Conservation (phyloP, 2,329 filamentous ascomycete species). For the Colletotrichum cereale region DNA sequence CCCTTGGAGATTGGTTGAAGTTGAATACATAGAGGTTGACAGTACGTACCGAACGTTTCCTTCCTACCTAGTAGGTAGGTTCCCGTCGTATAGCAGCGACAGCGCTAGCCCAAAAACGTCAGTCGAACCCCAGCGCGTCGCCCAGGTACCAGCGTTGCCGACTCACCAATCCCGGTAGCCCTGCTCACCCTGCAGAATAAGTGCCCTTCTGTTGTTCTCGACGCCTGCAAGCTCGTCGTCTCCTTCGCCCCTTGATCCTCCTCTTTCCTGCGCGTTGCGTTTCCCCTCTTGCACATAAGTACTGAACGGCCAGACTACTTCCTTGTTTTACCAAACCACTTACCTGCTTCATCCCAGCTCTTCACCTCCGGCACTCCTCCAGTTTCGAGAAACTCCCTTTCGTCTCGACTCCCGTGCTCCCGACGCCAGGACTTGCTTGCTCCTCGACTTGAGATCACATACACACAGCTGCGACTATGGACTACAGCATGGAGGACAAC, state of each 20-base stretch:
- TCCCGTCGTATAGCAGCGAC: conserved; percentile 37
- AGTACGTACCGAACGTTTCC: conserved; percentile 27
- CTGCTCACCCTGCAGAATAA: conserved; percentile 31
- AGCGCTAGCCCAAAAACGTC: conserved; percentile 31
- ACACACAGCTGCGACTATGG: conserved; percentile 47
- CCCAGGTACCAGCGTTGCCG: conserved; percentile 37
- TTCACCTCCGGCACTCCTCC: background rate
- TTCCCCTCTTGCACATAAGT: conserved; percentile 19
- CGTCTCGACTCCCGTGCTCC: background rate
- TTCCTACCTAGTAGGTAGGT: too few species aligned
- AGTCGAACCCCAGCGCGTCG: conserved; percentile 32
- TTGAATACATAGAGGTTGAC: background rate
- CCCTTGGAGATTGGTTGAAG: background rate
- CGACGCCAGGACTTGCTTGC: conserved; percentile 1
- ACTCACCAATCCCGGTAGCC: conserved; percentile 27
- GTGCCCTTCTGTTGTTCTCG: conserved; percentile 29
- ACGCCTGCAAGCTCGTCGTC: conserved; percentile 14
- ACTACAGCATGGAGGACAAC: conserved; percentile 64
- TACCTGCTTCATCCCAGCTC: conserved; percentile 17
- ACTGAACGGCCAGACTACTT: background rate
- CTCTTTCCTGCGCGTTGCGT: conserved; percentile 7
- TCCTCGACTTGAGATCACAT: background rate
- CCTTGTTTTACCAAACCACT: conserved; percentile 5
- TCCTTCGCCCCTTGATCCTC: conserved; percentile 27
- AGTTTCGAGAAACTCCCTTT: conserved; percentile 10